phyloP scores from a whole-genome alignment of 257 asterid genomes.

The Eustoma russellianum region DNA sequence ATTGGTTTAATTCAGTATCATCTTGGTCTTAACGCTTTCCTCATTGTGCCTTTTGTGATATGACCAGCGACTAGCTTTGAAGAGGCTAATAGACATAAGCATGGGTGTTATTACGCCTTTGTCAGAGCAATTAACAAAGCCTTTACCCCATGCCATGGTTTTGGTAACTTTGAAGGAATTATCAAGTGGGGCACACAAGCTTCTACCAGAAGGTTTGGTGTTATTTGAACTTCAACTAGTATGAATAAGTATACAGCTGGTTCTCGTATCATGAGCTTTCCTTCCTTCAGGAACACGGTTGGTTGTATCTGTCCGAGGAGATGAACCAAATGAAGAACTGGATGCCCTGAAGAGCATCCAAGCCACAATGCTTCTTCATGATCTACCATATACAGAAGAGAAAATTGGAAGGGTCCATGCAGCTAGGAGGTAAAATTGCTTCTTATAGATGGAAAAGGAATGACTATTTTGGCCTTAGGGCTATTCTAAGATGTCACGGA shows the following conservation, averaged over 20 bases:
- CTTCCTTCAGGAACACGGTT: slow-evolving; percentile 62
- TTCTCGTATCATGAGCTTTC: slow-evolving; percentile 13
- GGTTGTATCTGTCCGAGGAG: slow-evolving; percentile 74
- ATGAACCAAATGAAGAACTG: slow-evolving; percentile 66
- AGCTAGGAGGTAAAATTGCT: slow-evolving; percentile 61
- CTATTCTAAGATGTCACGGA: background rate
- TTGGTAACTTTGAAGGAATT: slow-evolving; percentile 72
- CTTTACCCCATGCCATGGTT: slow-evolving; percentile 71
- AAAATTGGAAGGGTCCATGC: slow-evolving; percentile 90
- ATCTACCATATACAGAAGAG: slow-evolving; percentile 63
- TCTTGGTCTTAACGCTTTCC: no score
- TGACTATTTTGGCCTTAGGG: background rate
- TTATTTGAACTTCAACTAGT: slow-evolving; percentile 8
- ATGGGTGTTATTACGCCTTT: slow-evolving; percentile 95
- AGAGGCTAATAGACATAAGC: slow-evolving; percentile 80
- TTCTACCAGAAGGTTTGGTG: slow-evolving; percentile 71
- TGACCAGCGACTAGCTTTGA: slow-evolving; percentile 81
- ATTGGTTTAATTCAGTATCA: slow-evolving; percentile 7
- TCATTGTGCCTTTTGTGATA: slow-evolving; percentile 12
- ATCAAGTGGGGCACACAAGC: slow-evolving; percentile 76
- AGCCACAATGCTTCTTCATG: slow-evolving; percentile 77
- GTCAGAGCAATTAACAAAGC: slow-evolving; percentile 89
- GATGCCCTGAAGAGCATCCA: slow-evolving; percentile 61
- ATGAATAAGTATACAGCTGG: background rate
- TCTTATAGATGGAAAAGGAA: slow-evolving; percentile 5